A percentile compares a stretch with the other conserved stretches of the same genome.
Conservation (phyloP, 805 yeast genomes). For the Teunomyces kruisii region DNA sequence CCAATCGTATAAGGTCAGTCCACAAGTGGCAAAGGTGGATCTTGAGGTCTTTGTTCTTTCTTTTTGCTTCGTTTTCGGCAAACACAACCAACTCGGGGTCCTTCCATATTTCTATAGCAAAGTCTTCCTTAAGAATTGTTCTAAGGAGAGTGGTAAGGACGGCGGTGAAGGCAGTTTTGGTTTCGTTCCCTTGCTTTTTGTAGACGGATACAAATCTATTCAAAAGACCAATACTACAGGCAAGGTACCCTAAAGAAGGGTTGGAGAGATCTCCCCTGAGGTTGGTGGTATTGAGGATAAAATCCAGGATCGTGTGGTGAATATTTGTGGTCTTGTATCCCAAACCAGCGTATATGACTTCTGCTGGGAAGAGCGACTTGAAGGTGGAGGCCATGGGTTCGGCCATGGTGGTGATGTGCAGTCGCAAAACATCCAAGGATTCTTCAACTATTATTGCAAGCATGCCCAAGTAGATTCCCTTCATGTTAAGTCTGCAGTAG, state of each 20-base stretch:
- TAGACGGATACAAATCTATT: constrained; percentile 20
- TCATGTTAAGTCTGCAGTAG: constrained; percentile 16
- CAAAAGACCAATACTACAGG: constrained; percentile 22
- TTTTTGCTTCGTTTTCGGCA: constrained; percentile 14
- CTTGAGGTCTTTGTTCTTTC: constrained; percentile 21
- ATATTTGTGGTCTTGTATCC: constrained; percentile 15
- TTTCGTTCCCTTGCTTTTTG: constrained; percentile 15
- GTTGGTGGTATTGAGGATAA: background rate
- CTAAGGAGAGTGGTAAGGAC: constrained; percentile 21
- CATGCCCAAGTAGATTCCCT: constrained; percentile 31
- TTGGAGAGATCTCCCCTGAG: background rate
- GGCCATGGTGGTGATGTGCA: constrained; percentile 6
- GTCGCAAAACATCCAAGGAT: constrained; percentile 21
- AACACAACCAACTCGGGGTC: constrained; percentile 30
- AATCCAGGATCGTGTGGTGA: constrained; percentile 14
- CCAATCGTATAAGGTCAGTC: constrained; percentile 34
- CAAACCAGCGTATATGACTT: constrained; percentile 13
- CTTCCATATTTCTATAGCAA: constrained; percentile 28
- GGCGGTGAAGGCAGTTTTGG: constrained; percentile 16
- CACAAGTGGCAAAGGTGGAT: constrained; percentile 33
- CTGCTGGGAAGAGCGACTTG: constrained; percentile 25
- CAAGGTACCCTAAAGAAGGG: constrained; percentile 17
- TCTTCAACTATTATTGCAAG: constrained; percentile 33
- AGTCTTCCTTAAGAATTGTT: constrained; percentile 11
- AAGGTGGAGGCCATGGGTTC: constrained; percentile 14